Evolutionary conservation across 345 rosid genomes (phyloP).

Genomic region (Xanthoceras sorbifolium): DNA sequence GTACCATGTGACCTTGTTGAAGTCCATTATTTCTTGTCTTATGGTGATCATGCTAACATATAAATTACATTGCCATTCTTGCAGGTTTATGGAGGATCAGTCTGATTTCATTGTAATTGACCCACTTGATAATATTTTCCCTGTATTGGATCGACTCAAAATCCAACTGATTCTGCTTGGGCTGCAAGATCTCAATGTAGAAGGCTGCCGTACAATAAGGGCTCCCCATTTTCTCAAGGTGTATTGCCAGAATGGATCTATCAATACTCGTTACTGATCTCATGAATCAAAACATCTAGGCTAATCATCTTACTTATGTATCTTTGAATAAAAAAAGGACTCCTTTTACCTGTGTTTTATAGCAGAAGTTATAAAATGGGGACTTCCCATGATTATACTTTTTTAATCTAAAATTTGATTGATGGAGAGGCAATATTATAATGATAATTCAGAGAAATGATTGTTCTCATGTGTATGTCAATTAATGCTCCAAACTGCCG

Average conservation of each 20-base stretch:
- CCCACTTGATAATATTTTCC: conserved; percentile 65
- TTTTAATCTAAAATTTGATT: neutral
- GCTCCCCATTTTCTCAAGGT: conserved; percentile 85
- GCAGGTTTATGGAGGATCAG: conserved; percentile 62
- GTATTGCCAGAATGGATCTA: conserved; percentile 31
- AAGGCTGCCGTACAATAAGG: conserved; percentile 48
- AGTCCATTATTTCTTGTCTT: neutral
- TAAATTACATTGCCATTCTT: conserved; percentile 10
- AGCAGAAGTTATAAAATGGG: neutral
- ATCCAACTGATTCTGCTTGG: conserved; percentile 80
- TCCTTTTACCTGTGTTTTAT: neutral
- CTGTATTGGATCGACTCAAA: conserved; percentile 77
- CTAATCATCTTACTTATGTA: no score
- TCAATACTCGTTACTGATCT: conserved; percentile 18
- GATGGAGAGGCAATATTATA: neutral
- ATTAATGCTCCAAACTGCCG: neutral
- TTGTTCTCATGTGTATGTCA: neutral
- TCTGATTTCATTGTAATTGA: conserved; percentile 53
- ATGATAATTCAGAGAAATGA: neutral
- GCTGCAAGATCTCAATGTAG: conserved; percentile 50
- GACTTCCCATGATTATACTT: neutral
- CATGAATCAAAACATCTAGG: neutral
- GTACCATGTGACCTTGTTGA: neutral
- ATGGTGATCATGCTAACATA: neutral
- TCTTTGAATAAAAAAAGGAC: no score